These are phyloP conservation scores for Fonsecaea multimorphosa DNA, from an alignment of 2,329 filamentous ascomycete genomes.

Conservation along the genomic window DNA sequence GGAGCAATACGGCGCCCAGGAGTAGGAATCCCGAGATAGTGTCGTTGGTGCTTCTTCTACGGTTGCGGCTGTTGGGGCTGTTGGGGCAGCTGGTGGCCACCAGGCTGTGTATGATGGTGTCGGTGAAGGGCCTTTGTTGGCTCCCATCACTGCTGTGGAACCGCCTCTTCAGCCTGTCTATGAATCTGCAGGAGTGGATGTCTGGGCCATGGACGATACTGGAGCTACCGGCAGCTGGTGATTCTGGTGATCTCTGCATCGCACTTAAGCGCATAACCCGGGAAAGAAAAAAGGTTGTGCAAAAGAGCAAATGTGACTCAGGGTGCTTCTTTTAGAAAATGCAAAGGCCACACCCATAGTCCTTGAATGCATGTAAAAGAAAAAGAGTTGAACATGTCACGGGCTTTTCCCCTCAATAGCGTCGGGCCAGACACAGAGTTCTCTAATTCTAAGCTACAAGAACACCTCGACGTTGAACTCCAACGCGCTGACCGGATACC, in stretches of 20 bases:
- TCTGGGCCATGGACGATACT: background rate
- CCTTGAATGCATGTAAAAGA: conserved; percentile 7
- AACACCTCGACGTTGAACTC: conserved; percentile 96
- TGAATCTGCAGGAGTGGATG: conserved; percentile 3
- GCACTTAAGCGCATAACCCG: background rate
- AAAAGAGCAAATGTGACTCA: background rate
- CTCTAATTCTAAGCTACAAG: conserved; percentile 61
- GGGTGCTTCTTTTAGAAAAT: background rate
- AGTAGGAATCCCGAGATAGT: conserved; percentile 47
- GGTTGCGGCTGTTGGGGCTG: conserved; percentile 9
- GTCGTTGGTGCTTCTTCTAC: conserved; percentile 17
- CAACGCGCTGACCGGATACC: conserved; percentile 89
- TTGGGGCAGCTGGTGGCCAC: background rate
- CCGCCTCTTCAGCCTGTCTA: conserved; percentile 1
- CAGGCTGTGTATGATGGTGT: conserved; percentile 14
- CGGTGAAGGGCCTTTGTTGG: conserved; percentile 6
- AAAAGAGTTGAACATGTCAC: conserved; percentile 3
- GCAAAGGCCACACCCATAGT: background rate
- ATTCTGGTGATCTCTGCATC: background rate
- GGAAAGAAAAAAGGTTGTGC: background rate
- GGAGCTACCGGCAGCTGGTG: background rate
- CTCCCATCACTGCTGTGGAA: background rate
- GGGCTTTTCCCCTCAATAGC: conserved; percentile 1
- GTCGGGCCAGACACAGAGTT: background rate
- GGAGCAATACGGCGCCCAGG: conserved; percentile 54